phyloP scores from a whole-genome alignment of 768 basidiomycete species.

The Cystofilobasidium macerans region DNA sequence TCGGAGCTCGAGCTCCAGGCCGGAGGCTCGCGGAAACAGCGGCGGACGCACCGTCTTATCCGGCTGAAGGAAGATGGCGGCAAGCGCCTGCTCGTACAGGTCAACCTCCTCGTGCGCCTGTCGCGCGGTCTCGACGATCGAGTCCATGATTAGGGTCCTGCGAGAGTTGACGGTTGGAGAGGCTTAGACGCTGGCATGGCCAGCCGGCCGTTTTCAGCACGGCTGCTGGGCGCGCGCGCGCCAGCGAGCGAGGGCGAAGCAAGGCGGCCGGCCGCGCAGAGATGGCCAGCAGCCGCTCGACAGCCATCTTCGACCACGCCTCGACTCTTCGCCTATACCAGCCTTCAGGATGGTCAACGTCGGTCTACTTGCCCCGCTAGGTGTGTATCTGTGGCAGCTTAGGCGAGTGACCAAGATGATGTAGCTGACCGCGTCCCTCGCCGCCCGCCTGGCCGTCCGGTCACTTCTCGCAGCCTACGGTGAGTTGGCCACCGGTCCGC shows the following conservation, averaged over 20 bases:
- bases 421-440: not conserved
- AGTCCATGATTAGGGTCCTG: constrained; percentile 56
- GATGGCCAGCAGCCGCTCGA: not conserved
- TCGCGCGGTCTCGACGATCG: constrained; percentile 81
- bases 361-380: constrained; percentile 23
- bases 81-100: constrained; percentile 75
- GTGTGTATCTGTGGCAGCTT: not conserved
- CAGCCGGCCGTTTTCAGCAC: too few species aligned
- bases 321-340: not conserved
- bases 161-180: not conserved
- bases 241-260: too few species aligned
- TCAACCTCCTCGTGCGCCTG: constrained; percentile 94
- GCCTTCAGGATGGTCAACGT: constrained; percentile 17
- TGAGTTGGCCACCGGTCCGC: constrained; percentile 12
- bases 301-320: constrained; percentile 1
- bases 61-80: constrained; percentile 58
- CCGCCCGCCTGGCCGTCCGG: not conserved
- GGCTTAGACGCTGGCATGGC: too few species aligned
- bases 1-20: too few species aligned
- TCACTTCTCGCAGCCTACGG: constrained; percentile 16
- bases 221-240: too few species aligned
- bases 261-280: too few species aligned
- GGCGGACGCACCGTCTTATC: constrained; percentile 36
- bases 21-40: not conserved
- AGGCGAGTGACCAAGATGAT: not conserved